These are phyloP conservation scores for Stachybotrys elegans DNA, from an alignment of 2,329 filamentous ascomycete species.

Conservation along the genomic window DNA sequence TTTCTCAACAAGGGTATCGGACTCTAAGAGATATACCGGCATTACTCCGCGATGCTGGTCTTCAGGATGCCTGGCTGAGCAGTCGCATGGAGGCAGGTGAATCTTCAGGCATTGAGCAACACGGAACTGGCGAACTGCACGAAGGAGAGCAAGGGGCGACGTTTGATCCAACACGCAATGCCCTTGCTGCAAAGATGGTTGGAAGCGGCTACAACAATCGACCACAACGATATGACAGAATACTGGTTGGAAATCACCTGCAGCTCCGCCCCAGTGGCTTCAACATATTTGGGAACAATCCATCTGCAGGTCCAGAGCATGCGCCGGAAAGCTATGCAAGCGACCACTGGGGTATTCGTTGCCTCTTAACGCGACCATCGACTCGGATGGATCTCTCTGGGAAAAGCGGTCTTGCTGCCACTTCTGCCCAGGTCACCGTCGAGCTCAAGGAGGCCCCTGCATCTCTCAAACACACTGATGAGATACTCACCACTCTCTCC, in stretches of 20 bases:
- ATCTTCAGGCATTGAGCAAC: slow-evolving; percentile 22
- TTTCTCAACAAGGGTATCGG: slow-evolving; percentile 43
- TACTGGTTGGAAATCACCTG: slow-evolving; percentile 40
- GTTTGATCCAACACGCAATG: slow-evolving; percentile 55
- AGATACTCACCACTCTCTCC: too few species aligned
- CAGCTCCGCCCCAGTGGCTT: slow-evolving; percentile 36
- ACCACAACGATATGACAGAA: slow-evolving; percentile 62
- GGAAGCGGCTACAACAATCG: slow-evolving; percentile 43
- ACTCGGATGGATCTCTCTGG: too few species aligned
- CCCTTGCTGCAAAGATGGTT: slow-evolving; percentile 46
- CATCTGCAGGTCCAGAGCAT: too few species aligned
- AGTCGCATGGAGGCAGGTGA: slow-evolving; percentile 39
- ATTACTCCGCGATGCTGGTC: slow-evolving; percentile 36
- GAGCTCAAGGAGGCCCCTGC: too few species aligned
- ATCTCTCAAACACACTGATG: too few species aligned
- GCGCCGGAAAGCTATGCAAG: too few species aligned
- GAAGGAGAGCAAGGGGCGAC: slow-evolving; percentile 62
- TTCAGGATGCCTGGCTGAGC: slow-evolving; percentile 48
- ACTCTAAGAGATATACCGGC: slow-evolving; percentile 41
- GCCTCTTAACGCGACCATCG: too few species aligned
- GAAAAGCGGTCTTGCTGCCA: too few species aligned
- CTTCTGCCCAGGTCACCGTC: too few species aligned
- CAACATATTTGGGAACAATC: slow-evolving; percentile 49
- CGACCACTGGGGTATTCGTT: too few species aligned
- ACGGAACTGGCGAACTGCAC: slow-evolving; percentile 29